Evolutionary conservation across 148 eudicot species (phyloP), one percentile per base, ranked within the genome.

Genomic region (Talinum fruticosum): DNA sequence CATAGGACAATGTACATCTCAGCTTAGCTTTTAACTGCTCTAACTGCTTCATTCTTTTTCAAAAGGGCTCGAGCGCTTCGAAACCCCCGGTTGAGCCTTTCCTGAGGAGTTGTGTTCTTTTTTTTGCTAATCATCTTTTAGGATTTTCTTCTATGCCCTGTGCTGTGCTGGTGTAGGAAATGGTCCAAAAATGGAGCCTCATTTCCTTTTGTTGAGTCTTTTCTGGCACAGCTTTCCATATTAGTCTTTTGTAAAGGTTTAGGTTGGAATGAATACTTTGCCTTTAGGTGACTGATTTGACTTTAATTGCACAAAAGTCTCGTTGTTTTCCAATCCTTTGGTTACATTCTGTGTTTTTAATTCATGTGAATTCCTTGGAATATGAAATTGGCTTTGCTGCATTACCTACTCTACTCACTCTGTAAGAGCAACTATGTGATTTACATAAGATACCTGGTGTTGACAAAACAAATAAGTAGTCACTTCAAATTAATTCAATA

Each of bases 211-310:
- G 81, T 73, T 44, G 65, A 73, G 65, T 64, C n/a, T 44, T 69
- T n/a, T 12, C 33, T 49, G 65, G 81, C 66, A 73, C 71, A 65
- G 38, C 72, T 80, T 74, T 66, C 10, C 8, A 18, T 71, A 7
- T 4, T 76, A 45, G 51, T 64, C 72, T 44, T 32, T 59, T 76
- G 79, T 76, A 76, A 71, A 81, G 83, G 82, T 47, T 80, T 69
- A 75, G 75, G 75, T 57, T 69, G 75, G 79, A 75, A 75, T 75
- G 64, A 29, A 21, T 5, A 75, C 75, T 57, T 54, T 73, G 69
- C 70, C 49, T 80, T 80, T 80, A 75, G 30, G 38, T 51, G 73
- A 75, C 45, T 69, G 70, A 21, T 59, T n/a, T 10, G 38, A 10
- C 36, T 54, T 74, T 38, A 38, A 30, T 24, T 32, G 23, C 68